Conservation (phyloP, 2,329 filamentous ascomycete species). For the Talaromyces sp. region DNA sequence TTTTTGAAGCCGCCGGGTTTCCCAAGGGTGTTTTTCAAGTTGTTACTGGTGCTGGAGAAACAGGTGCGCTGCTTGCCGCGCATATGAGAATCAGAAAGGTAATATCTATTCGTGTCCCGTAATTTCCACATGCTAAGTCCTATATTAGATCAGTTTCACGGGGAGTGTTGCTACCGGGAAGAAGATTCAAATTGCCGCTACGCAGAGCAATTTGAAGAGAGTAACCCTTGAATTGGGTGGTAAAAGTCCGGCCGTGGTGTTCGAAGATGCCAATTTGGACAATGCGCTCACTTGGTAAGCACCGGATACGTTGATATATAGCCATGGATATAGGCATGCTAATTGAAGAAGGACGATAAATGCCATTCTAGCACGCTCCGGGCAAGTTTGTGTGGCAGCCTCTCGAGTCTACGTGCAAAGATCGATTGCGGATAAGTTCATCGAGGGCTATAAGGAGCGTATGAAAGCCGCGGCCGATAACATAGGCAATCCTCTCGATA, state of each 20-base stretch:
- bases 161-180: constrained; percentile 34
- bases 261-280: constrained; percentile 41
- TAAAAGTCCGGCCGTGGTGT: constrained; percentile 41
- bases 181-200: constrained; percentile 36
- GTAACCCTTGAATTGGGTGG: constrained; percentile 42
- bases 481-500: constrained; percentile 16
- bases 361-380: constrained; percentile 32
- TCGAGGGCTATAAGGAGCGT: constrained; percentile 12
- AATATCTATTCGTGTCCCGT: constrained; percentile 19
- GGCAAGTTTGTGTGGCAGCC: constrained; percentile 31
- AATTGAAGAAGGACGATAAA: constrained; percentile 28
- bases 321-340: neutral
- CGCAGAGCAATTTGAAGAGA: constrained; percentile 38
- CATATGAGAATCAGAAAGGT: constrained; percentile 32
- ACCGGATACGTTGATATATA: neutral
- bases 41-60: constrained; percentile 2
- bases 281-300: constrained; percentile 22
- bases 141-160: constrained; percentile 40
- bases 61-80: constrained; percentile 19
- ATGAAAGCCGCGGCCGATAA: constrained; percentile 14
- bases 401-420: constrained; percentile 26
- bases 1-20: constrained; percentile 1
- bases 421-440: constrained; percentile 16
- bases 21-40: constrained; percentile 4
- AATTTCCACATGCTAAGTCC: constrained; percentile 33